A percentile compares a stretch with the other conserved stretches of the same genome.
Conservation (phyloP, 2,329 filamentous ascomycete species). For the Xylaria sp. region DNA sequence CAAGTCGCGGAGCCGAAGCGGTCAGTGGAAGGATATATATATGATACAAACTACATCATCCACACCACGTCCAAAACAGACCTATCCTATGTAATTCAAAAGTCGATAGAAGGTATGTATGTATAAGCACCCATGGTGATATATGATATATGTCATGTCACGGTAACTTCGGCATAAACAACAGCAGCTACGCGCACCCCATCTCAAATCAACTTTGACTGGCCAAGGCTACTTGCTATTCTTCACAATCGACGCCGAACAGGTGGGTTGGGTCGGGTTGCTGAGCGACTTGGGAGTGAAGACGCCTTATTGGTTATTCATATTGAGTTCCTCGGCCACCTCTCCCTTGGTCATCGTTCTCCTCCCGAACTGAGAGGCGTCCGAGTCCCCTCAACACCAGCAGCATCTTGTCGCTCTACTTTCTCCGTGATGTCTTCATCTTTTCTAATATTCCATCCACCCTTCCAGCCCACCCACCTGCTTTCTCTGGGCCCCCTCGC, state of each 20-base stretch:
- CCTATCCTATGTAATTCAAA: not conserved
- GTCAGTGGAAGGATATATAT: not conserved
- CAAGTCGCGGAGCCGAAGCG: too few relatives aligned
- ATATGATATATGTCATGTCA: not conserved
- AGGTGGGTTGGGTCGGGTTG: too few relatives aligned
- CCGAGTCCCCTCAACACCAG: constrained; percentile 11
- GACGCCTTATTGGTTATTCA: not conserved
- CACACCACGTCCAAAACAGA: not conserved
- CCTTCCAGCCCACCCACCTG: constrained; percentile 57
- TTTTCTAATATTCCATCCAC: constrained; percentile 53
- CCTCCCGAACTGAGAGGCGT: not conserved
- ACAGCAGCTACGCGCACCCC: not conserved
- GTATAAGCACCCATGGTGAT: not conserved
- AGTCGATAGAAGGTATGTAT: not conserved
- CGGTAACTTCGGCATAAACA: not conserved
- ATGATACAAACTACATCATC: not conserved
- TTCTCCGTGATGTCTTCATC: constrained; percentile 31
- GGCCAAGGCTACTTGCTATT: not conserved
- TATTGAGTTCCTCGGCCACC: not conserved
- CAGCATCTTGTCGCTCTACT: constrained; percentile 16
- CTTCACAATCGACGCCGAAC: not conserved
- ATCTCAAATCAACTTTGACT: too few relatives aligned
- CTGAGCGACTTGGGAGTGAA: too few relatives aligned
- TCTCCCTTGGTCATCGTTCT: not conserved
- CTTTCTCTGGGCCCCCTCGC: constrained; percentile 55